Conservation (phyloP, 768 basidiomycete species). For the Fomitopsis serialis region DNA sequence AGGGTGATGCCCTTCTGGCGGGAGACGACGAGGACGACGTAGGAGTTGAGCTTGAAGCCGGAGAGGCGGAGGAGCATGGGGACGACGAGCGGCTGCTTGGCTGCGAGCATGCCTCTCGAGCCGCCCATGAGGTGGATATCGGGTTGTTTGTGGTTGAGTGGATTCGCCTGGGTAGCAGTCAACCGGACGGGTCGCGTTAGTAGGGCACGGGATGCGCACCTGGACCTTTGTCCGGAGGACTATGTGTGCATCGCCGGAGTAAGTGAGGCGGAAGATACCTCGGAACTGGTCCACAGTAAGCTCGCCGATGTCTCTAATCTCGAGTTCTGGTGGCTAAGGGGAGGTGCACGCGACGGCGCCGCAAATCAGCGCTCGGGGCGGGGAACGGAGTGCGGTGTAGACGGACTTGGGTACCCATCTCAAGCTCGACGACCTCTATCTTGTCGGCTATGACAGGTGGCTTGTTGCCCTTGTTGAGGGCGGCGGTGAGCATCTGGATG, state of each 20-base stretch:
- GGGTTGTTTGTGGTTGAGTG: constrained; percentile 86
- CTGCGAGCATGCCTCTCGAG: constrained; percentile 85
- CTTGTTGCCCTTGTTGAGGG: constrained; percentile 95
- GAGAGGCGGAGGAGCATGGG: constrained; percentile 97
- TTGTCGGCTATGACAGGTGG: constrained; percentile 96
- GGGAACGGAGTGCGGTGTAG: neutral
- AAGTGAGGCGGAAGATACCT: constrained; percentile 93
- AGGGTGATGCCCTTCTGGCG: constrained; percentile 97
- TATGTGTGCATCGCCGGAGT: constrained; percentile 87
- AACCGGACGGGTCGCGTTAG: neutral
- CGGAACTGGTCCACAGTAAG: constrained; percentile 93
- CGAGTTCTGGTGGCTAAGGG: constrained; percentile 86
- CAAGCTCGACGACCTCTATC: constrained; percentile 97
- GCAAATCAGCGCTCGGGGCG: constrained; percentile 2
- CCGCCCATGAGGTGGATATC: constrained; percentile 85
- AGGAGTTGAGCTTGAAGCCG: constrained; percentile 90
- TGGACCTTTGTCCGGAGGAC: constrained; percentile 90
- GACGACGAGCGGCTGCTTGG: constrained; percentile 91
- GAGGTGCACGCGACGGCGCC: neutral
- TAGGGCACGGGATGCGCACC: constrained; percentile 33
- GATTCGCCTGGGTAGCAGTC: constrained; percentile 68
- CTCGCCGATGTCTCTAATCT: constrained; percentile 97
- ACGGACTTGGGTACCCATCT: constrained; percentile 93
- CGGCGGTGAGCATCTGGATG: constrained; percentile 93
- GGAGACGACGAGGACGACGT: constrained; percentile 96